Evolutionary conservation across 148 eudicot species (phyloP).

Genomic region (Selenicereus undatus): DNA sequence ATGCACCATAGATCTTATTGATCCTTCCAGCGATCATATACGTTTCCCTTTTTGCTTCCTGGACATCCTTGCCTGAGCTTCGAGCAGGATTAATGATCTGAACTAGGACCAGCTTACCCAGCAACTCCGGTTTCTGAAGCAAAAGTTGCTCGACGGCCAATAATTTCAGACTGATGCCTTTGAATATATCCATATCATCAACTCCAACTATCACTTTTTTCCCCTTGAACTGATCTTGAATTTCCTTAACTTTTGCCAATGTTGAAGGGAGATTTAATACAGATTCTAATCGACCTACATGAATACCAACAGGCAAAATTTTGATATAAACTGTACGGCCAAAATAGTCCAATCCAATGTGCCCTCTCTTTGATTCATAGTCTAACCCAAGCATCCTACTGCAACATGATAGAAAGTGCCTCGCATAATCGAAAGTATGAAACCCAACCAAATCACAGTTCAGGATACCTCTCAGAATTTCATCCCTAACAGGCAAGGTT

Average conservation of each 20-base stretch:
- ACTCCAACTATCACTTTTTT: conserved; percentile 56
- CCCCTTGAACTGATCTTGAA: conserved; percentile 49
- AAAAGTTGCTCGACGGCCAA: conserved; percentile 65
- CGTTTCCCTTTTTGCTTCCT: conserved; percentile 54
- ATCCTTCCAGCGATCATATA: conserved; percentile 46
- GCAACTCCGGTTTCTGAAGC: conserved; percentile 40
- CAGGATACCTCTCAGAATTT: conserved; percentile 63
- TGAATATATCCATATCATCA: conserved; percentile 79
- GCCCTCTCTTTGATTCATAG: conserved; percentile 76
- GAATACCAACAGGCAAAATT: conserved; percentile 70
- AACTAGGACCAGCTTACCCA: conserved; percentile 52
- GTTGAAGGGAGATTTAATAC: conserved; percentile 55
- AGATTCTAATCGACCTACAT: conserved; percentile 54
- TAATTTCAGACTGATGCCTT: conserved; percentile 69
- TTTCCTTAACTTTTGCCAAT: conserved; percentile 42
- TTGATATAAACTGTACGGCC: conserved; percentile 73
- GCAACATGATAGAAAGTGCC: conserved; percentile 77
- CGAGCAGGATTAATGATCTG: conserved; percentile 77
- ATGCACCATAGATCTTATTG: conserved; percentile 49
- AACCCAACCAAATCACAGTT: conserved; percentile 71
- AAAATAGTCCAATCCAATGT: conserved; percentile 72
- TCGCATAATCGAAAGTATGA: conserved; percentile 74
- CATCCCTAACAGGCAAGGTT: conserved; percentile 71
- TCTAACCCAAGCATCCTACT: conserved; percentile 79
- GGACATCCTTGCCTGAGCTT: conserved; percentile 63